Conservation (phyloP, 768 basidiomycete species). For the Tylopilus plumbeoviolaceoides region DNA sequence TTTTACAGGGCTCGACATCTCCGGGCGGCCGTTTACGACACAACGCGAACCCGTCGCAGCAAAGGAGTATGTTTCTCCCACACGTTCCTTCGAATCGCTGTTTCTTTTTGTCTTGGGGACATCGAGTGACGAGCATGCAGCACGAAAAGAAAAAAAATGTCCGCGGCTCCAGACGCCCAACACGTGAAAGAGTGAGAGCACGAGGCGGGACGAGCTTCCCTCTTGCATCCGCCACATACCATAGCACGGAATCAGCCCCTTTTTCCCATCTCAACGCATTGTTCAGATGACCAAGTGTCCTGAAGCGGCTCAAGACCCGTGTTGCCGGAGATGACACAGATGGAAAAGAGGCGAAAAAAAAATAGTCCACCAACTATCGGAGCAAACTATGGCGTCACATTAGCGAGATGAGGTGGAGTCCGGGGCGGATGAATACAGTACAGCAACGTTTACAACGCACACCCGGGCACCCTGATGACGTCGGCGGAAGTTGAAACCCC, state of each 20-base stretch:
- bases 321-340: slow-evolving; percentile 2
- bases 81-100: too few relatives aligned
- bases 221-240: slow-evolving; percentile 11
- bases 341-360: not conserved
- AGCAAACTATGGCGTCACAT: slow-evolving; percentile 9
- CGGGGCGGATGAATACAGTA: slow-evolving; percentile 3
- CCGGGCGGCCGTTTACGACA: slow-evolving; percentile 3
- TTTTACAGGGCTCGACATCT: not conserved
- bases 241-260: not conserved
- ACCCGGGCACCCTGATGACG: slow-evolving; percentile 8
- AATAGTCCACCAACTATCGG: not conserved
- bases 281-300: not conserved
- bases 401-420: slow-evolving; percentile 16
- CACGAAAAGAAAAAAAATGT: not conserved
- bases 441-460: not conserved
- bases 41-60: not conserved
- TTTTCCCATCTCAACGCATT: not conserved
- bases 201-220: slow-evolving; percentile 4
- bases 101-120: not conserved
- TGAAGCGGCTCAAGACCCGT: slow-evolving; percentile 1
- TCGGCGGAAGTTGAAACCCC: slow-evolving; percentile 1
- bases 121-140: not conserved
- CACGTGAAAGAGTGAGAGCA: not conserved
- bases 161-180: slow-evolving; percentile 8
- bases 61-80: not conserved